Base-by-base conservation (phyloP, 116 monocot species). In the Dioscorea cayenensis region DNA sequence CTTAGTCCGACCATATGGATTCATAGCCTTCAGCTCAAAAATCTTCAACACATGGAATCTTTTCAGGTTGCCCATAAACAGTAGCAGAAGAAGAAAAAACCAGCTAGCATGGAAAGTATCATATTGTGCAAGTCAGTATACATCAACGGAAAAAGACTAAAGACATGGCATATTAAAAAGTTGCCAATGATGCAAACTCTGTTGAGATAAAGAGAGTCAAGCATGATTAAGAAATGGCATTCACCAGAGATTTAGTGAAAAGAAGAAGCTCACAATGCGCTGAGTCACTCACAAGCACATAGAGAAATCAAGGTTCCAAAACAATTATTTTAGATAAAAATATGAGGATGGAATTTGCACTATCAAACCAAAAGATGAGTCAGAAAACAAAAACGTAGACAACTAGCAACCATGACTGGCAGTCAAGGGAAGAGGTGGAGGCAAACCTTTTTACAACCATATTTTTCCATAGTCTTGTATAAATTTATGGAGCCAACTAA, bases 1-100 rank as follows among this genome's bases (percentile, higher is more conserved):
- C 84, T 93, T 93, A 49, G 93, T 93, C 49, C 84, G 84, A 32
- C 93, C 93, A 81, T 93, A 93, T 60, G 93, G 93, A 71, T 89
- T 93, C 89, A 89, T 87, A 18, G 93, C 93, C 68, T 75, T 82
- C 9, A 89, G 84, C 38, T 85, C 77, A 73, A 83, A n/a, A 87
- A 71, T 87, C 93, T 70, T 93, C 89, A 28, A 83, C 78, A 65
- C 93, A 93, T 48, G 89, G 92, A 71, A 86, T 84, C 65, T 86
- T 89, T 64, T 89, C 89, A 65, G 92, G 92, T 77, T 84, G 84
- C 37, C 92, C 92, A 75, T 92, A 92, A 75, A 92, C 92, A 67
- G 89, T 92, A 69, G 92, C 80, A 63, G 92, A 92, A 6, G 92
- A 92, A 51, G 92, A 92, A 75, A 92, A 92, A 14, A 92, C 92